Percentiles rank a stretch among this genome's conserved stretches.
Conservation (phyloP, 208 protist species). For the Crithidia bombi region DNA sequence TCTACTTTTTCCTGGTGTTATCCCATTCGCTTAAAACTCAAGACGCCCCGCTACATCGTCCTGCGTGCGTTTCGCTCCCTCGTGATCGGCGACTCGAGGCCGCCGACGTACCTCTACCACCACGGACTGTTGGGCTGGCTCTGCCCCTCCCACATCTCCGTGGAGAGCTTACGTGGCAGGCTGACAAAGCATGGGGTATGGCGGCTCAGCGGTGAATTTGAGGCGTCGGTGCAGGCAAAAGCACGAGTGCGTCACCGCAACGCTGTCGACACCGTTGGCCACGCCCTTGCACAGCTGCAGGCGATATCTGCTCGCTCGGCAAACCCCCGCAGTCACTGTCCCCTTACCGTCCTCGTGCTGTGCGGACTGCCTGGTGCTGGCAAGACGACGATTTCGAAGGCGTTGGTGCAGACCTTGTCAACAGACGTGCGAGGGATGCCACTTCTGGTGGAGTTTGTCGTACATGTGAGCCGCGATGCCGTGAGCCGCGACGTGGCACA, state of each 20-base stretch:
- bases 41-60: slow-evolving; percentile 76
- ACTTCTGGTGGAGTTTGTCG: slow-evolving; percentile 41
- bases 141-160: slow-evolving; percentile 17
- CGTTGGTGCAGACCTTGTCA: slow-evolving; percentile 19
- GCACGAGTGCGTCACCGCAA: slow-evolving; percentile 44
- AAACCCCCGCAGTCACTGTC: slow-evolving; percentile 17
- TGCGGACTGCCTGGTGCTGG: slow-evolving; percentile 75
- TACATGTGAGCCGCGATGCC: slow-evolving; percentile 66
- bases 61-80: slow-evolving; percentile 81
- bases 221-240: slow-evolving; percentile 27
- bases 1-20: slow-evolving; percentile 36
- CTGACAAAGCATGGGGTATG: slow-evolving; percentile 42
- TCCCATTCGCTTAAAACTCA: slow-evolving; percentile 82
- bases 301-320: slow-evolving; percentile 34
- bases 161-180: neutral
- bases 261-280: slow-evolving; percentile 36
- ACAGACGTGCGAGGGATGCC: neutral
- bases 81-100: slow-evolving; percentile 53
- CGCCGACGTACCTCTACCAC: slow-evolving; percentile 59
- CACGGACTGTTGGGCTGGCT: slow-evolving; percentile 58
- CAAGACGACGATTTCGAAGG: slow-evolving; percentile 61
- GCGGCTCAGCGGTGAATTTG: slow-evolving; percentile 49
- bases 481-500: slow-evolving; percentile 41
- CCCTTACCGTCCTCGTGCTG: slow-evolving; percentile 62
- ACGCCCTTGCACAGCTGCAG: slow-evolving; percentile 49